phyloP scores from a whole-genome alignment of 768 basidiomycete genomes.

The Hericium rajendrae region DNA sequence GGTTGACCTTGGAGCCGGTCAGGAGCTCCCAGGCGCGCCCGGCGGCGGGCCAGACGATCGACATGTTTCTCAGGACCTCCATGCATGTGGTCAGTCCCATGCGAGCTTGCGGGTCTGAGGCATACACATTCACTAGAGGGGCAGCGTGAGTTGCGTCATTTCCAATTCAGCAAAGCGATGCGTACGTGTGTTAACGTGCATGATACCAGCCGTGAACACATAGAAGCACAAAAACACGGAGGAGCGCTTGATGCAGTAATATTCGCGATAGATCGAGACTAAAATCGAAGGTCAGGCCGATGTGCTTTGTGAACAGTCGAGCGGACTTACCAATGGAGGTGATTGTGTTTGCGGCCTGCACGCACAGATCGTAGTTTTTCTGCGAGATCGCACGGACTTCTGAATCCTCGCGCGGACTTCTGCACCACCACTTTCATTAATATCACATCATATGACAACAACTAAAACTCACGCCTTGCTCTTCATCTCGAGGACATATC shows the following conservation, averaged over 20 bases:
- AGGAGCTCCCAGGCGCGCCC: conserved; percentile 66
- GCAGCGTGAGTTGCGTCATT: not conserved
- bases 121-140: conserved; percentile 46
- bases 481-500: conserved; percentile 15
- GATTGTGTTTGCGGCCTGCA: conserved; percentile 71
- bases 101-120: conserved; percentile 60
- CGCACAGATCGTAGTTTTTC: conserved; percentile 65
- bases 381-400: conserved; percentile 46
- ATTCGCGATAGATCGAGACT: conserved; percentile 51
- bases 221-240: conserved; percentile 72
- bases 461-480: conserved; percentile 14
- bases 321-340: conserved; percentile 47
- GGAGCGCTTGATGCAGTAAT: conserved; percentile 48
- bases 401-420: conserved; percentile 33
- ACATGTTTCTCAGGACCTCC: conserved; percentile 56
- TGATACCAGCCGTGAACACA: conserved; percentile 69
- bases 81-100: conserved; percentile 58
- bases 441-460: not conserved
- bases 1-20: conserved; percentile 44
- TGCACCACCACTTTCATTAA: not conserved
- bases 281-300: not conserved
- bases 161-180: conserved; percentile 9
- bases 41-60: conserved; percentile 67
- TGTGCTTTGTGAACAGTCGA: not conserved
- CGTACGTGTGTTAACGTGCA: conserved; percentile 69